Evolutionary conservation across 345 rosid species (phyloP), one percentile per base, ranked within the genome.

Genomic region (Salix viminalis): DNA sequence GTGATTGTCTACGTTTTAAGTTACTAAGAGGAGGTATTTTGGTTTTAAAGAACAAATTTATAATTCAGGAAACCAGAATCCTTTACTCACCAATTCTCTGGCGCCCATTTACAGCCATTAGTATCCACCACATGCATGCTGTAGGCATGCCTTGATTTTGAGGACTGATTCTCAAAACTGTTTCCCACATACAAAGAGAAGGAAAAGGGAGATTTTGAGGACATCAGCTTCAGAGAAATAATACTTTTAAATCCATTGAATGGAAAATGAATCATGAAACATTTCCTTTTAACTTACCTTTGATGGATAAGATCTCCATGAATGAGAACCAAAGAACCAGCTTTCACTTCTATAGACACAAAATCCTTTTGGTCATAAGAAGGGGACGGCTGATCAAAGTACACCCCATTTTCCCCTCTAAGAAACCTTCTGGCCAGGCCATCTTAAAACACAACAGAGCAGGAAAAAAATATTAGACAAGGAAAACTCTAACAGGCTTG

Each of bases 251-350:
- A 46, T 67, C 30, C 26, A 68, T 36, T 0, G 9, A 46, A 48
- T 23, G 15, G 46, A 69, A 21, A 67, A 65, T n/a, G 34, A 81
- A 58, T 13, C 60, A 52, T 19, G 10, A 32, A 26, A 62, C 70
- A 34, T 79, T 21, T 44, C 21, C 76, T 71, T 77, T 62, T 39
- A 75, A 67, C 80, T 78, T 37, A 92, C 99, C 98, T 93, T 81
- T 90, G 97, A 87, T 93, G 99, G 81, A 93, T 87, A 66, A 91
- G 97, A 83, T 93, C 88, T 46, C 97, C 97, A 77, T 93, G 99
- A 82, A 96, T 89, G 66, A 93, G 83, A 73, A 96, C 92, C 83
- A 96, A 79, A 54, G 98, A 91, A 44, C 97, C 99, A 69, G 97
- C 91, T 91, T 93, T 92, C 75, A 93, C 92, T 88, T 96, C 99